Base-by-base conservation (phyloP, 805 yeast species). In the Candida coquimbonensis region DNA sequence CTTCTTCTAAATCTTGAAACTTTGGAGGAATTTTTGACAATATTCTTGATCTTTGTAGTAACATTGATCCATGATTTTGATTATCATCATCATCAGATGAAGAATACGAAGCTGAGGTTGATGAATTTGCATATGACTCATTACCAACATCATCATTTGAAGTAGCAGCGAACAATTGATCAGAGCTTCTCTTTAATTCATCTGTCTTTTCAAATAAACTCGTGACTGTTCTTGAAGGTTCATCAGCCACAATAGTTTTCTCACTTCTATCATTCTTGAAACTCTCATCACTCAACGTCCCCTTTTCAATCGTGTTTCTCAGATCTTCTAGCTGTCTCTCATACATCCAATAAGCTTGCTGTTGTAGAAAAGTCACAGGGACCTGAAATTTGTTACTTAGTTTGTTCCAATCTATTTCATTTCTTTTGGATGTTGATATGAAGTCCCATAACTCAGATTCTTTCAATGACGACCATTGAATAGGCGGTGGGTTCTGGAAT, bases 271-370 rank as follows among this genome's bases (percentile, higher is more conserved):
- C 46, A 21, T 33, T 36, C 25, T 27, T 40, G 7, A 40, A 12
- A 7, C 47, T 40, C 27, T 43, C 47, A 37, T 47, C 45, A 25
- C 40, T 43, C 17, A 48, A 31, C 4, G 55, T 34, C 4, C 52
- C 57, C 41, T 37, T 48, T 37, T 55, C 59, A 8, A 59, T 53
- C 11, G 50, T 48, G 9, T 40, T 46, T 12, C 54, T 51, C 25
- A 59, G 40, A 33, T 57, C 58, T 26, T 59, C 60, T 25, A 59
- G 41, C 40, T 59, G 61, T 31, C 48, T 51, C 35, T 59, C 63
- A 33, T 59, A 59, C 12, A 59, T 46, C 61, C 63, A 58, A 32
- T 49, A 59, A 7, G 61, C 57, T 32, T 57, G 61, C 34, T 57
- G 61, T 42, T 59, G 63, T 2, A 59, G 47, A 21, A 59, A 59